Percentiles rank a stretch among this genome's conserved stretches.
Conservation (phyloP, 371 early-diverging fungal genomes). For the Mortierella sp. region DNA sequence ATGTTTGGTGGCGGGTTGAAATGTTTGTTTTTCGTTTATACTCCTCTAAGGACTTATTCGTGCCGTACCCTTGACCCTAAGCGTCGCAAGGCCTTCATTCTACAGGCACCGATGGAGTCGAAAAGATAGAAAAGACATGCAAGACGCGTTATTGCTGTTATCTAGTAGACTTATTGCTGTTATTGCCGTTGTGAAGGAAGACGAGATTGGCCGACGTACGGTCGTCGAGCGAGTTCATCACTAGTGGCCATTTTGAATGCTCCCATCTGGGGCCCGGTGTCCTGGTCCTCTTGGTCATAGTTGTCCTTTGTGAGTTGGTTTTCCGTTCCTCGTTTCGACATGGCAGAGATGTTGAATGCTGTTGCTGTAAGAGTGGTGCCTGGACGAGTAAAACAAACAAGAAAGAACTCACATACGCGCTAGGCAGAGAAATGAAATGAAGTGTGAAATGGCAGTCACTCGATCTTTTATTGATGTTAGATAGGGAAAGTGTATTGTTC, state of each 20-base stretch:
- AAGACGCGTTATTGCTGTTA: not conserved
- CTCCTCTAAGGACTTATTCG: no score
- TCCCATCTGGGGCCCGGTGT: constrained; percentile 20
- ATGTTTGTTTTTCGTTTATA: not conserved
- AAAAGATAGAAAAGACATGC: no score
- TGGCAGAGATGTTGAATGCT: constrained; percentile 5
- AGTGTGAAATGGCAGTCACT: not conserved
- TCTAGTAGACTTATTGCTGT: not conserved
- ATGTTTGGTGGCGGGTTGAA: not conserved
- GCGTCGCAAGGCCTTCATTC: constrained; percentile 37
- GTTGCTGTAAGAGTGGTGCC: not conserved
- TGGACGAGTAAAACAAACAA: not conserved
- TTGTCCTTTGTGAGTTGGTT: constrained; percentile 41
- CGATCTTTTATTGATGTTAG: not conserved
- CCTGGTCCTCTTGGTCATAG: constrained; percentile 33
- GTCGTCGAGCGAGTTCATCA: constrained; percentile 42
- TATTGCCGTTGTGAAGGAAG: not conserved
- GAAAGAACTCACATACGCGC: not conserved
- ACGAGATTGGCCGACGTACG: constrained; percentile 23
- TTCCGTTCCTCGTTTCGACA: constrained; percentile 49
- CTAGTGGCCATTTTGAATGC: constrained; percentile 28
- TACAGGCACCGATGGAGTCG: not conserved
- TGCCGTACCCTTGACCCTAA: constrained; percentile 28
- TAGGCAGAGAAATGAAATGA: not conserved
- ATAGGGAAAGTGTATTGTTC: not conserved